Conservation (phyloP, 345 rosid genomes). For the Syzygium aqueum region DNA sequence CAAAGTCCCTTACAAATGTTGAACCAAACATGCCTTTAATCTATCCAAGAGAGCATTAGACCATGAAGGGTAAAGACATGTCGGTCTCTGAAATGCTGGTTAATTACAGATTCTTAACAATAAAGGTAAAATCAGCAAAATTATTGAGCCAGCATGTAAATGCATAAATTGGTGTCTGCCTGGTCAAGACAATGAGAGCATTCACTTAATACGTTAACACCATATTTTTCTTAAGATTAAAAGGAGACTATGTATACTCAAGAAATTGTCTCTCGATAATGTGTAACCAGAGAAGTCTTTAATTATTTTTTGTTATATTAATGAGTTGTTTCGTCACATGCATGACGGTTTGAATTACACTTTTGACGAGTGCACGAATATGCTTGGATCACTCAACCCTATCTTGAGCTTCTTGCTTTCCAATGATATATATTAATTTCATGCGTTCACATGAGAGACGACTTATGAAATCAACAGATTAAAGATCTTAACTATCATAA, state of each 20-base stretch:
- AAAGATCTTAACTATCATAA: not conserved
- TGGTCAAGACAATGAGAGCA: not conserved
- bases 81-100: not conserved
- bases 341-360: not conserved
- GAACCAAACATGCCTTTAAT: too few species aligned
- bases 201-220: too few species aligned
- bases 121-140: too few species aligned
- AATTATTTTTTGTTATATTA: too few species aligned
- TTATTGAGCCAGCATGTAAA: not conserved
- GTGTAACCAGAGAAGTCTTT: not conserved
- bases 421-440: too few species aligned
- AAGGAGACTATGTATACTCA: not conserved
- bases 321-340: not conserved
- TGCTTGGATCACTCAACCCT: not conserved
- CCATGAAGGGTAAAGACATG: not conserved
- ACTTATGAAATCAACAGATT: not conserved
- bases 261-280: not conserved
- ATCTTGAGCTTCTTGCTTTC: not conserved
- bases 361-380: rapidly evolving
- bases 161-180: too few species aligned
- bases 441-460: too few species aligned
- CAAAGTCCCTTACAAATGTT: too few species aligned
- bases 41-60: not conserved
- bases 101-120: too few species aligned
- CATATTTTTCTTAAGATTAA: not conserved